A percentile compares a stretch with the other conserved stretches of the same genome.
phyloP scores from a whole-genome alignment of 1,139 yeast genomes.

The Kodamaea suecica region DNA sequence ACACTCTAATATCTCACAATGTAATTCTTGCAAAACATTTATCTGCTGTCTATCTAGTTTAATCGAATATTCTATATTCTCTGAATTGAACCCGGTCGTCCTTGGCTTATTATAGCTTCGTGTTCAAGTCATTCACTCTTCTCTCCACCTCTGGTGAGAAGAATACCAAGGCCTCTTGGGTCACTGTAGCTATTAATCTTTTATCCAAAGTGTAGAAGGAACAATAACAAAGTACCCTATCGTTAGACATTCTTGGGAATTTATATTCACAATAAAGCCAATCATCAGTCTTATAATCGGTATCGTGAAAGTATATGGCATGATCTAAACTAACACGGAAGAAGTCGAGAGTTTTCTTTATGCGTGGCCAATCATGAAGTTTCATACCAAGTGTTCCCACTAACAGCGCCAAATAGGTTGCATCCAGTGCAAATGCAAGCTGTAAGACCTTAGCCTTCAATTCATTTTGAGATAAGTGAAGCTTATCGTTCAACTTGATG shows the following conservation, averaged over 20 bases:
- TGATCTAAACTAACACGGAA: slow-evolving; percentile 45
- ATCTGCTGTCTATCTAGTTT: too few species aligned
- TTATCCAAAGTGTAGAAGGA: slow-evolving; percentile 30
- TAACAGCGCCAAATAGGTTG: slow-evolving; percentile 26
- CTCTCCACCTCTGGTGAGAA: slow-evolving; percentile 26
- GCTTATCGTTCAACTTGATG: slow-evolving; percentile 31
- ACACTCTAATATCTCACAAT: too few species aligned
- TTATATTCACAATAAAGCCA: slow-evolving; percentile 41
- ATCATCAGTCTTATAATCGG: slow-evolving; percentile 33
- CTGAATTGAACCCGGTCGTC: too few species aligned
- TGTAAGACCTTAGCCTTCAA: slow-evolving; percentile 20
- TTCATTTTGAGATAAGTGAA: slow-evolving; percentile 22
- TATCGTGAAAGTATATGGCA: slow-evolving; percentile 37
- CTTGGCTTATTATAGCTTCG: slow-evolving; percentile 2
- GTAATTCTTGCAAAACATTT: too few species aligned
- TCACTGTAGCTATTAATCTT: slow-evolving; percentile 28
- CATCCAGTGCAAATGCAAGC: slow-evolving; percentile 22
- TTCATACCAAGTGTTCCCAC: slow-evolving; percentile 24
- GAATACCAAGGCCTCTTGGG: slow-evolving; percentile 38
- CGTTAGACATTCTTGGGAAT: slow-evolving; percentile 34
- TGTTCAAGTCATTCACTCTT: slow-evolving; percentile 13
- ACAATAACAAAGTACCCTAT: slow-evolving; percentile 31
- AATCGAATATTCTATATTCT: too few species aligned
- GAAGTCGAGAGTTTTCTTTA: slow-evolving; percentile 19
- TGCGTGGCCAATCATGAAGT: slow-evolving; percentile 7